Evolutionary conservation across 129 eudicot genomes (phyloP).

Genomic region (Pulicaria dysenterica): DNA sequence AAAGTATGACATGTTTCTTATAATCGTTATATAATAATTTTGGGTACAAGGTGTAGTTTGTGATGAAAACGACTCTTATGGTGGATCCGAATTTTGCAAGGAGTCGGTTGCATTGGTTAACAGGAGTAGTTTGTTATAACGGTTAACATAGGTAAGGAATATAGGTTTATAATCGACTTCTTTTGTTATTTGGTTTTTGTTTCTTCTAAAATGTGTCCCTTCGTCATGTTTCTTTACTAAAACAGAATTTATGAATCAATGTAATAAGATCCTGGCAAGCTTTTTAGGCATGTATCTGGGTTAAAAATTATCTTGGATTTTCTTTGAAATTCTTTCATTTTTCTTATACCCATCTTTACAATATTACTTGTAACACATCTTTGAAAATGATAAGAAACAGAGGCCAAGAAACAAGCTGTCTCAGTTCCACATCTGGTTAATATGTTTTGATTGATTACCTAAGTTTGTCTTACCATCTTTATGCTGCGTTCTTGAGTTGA

Average conservation of each 20-base stretch:
- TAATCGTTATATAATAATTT: not conserved
- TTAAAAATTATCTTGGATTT: not conserved
- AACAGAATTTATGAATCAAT: not conserved
- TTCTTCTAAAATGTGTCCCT: not conserved
- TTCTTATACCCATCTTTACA: too few species aligned
- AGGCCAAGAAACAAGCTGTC: too few species aligned
- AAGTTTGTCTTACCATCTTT: too few species aligned
- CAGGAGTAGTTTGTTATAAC: not conserved
- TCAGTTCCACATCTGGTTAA: too few species aligned
- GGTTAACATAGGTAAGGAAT: slow-evolving; percentile 12
- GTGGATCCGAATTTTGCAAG: slow-evolving; percentile 12
- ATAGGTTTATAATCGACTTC: not conserved
- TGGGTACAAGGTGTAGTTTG: not conserved
- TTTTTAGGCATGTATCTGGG: not conserved
- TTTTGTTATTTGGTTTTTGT: not conserved
- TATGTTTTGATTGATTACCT: too few species aligned
- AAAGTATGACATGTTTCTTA: slow-evolving; percentile 4
- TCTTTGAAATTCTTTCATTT: not conserved
- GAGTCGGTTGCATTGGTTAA: not conserved
- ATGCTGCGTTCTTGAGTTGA: too few species aligned
- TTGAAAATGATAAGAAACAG: too few species aligned
- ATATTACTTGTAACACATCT: too few species aligned
- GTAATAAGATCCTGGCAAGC: slow-evolving; percentile 16
- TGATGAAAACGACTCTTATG: not conserved
- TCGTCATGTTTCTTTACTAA: not conserved